Evolutionary conservation across 164 flowering plant genomes (phyloP), one percentile per base, ranked within the genome.

Genomic region (Sedum album): DNA sequence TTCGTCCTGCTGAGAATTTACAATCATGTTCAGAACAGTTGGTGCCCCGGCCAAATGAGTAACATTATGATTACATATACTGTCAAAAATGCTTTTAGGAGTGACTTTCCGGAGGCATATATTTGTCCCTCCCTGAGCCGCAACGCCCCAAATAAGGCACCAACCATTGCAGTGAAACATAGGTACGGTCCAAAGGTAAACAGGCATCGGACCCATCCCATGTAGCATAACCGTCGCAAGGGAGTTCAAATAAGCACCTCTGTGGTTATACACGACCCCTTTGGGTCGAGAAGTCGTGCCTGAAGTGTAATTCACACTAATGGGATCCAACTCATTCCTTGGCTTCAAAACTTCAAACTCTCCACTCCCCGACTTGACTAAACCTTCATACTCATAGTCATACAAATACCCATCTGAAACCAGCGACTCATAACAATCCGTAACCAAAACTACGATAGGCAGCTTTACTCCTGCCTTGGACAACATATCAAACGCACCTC

Each of bases 141-240:
- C 85, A 20, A 74, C 31, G 0, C 85, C 85, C 85, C 85, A 84
- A n/a, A 65, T 67, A 20, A 79, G 73, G 75, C 83, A 76, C 86
- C 86, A 83, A 0, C 83, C 86, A 25, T 78, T 81, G 79, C 84
- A 81, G 60, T 81, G 86, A 60, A 83, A 83, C 83, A 80, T 81
- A 1, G 84, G 84, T 6, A 79, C 80, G 5, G 84, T 76, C 86
- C 84, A 83, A 2, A 83, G 76, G 39, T 81, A 83, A 11, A 79
- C 80, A 15, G 82, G 82, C 77, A 66, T 70, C 13, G 76, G 25
- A 6, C 73, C 65, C 76, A 83, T 80, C 0, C 68, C 78, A 60
- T 76, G 74, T 1, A 77, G 72, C 51, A 80, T 69, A 60, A 75
- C 67, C 1, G 79, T 71, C 0, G 83, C 74, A 23, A 83, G 53